Evolutionary conservation across 768 basidiomycete genomes (phyloP).

Genomic region (Hypholoma fasciculare): DNA sequence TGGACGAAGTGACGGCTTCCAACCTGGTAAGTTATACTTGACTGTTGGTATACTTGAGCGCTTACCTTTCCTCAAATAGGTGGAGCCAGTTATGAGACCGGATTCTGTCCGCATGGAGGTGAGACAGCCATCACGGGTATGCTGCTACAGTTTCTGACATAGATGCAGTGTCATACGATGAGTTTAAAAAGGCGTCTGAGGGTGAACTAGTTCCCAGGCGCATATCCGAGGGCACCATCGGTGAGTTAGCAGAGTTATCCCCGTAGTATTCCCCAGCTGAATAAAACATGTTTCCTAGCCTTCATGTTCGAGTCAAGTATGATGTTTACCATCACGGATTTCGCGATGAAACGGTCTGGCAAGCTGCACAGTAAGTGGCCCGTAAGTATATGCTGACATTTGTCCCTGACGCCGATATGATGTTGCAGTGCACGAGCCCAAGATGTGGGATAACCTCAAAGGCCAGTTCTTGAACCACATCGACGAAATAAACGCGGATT

Average conservation of each 20-base stretch:
- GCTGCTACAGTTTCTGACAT: neutral
- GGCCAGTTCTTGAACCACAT: slow-evolving; percentile 59
- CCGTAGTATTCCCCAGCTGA: neutral
- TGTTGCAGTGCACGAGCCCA: slow-evolving; percentile 54
- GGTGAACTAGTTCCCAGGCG: slow-evolving; percentile 50
- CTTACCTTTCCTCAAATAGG: slow-evolving; percentile 17
- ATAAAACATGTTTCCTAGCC: slow-evolving; percentile 26
- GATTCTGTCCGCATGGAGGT: slow-evolving; percentile 69
- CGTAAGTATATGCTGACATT: neutral
- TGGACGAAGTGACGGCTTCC: slow-evolving; percentile 62
- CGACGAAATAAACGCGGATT: slow-evolving; percentile 51
- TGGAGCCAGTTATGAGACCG: slow-evolving; percentile 61
- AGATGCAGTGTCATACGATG: slow-evolving; percentile 55
- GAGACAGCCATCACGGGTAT: slow-evolving; percentile 8
- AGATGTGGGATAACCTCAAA: slow-evolving; percentile 66
- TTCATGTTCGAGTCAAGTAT: slow-evolving; percentile 69
- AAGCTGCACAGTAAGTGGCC: slow-evolving; percentile 52
- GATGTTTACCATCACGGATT: slow-evolving; percentile 65
- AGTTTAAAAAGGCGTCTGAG: slow-evolving; percentile 58
- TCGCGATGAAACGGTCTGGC: slow-evolving; percentile 57
- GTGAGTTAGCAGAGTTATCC: slow-evolving; percentile 27
- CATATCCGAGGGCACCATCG: slow-evolving; percentile 52
- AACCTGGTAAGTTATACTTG: slow-evolving; percentile 39
- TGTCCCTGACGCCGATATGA: neutral
- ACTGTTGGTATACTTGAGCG: neutral